These are phyloP conservation scores for Polyporus tsugae DNA, from an alignment of 1,284 basidiomycete species.

Conservation along the genomic window DNA sequence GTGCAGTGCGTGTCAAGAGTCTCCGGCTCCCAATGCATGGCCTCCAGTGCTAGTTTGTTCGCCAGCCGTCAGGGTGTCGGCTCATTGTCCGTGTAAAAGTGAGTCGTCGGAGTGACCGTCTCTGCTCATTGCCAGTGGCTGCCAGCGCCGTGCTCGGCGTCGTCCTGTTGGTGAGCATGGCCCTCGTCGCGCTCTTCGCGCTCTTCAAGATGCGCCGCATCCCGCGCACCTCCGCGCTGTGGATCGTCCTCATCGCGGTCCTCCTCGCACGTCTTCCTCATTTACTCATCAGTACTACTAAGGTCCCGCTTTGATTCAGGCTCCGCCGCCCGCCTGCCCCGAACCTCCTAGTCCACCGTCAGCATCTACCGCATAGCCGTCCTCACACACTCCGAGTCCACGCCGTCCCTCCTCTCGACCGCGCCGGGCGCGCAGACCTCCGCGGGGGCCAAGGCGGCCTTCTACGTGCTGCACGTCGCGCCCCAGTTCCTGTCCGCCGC, in stretches of 20 bases:
- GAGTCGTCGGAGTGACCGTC: background rate
- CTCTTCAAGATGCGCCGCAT: constrained; percentile 22
- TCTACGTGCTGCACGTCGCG: constrained; percentile 43
- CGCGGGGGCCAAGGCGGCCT: constrained; percentile 46
- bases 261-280: constrained; percentile 19
- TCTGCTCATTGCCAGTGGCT: background rate
- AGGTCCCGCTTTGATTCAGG: too few species aligned
- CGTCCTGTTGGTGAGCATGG: background rate
- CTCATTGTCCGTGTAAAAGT: background rate
- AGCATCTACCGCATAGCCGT: constrained; percentile 15
- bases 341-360: background rate
- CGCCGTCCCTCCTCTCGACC: constrained; percentile 19
- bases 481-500: constrained; percentile 15
- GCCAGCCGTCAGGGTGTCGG: background rate
- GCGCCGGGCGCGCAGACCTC: constrained; percentile 40
- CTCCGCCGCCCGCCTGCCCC: too few species aligned
- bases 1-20: too few species aligned
- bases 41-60: too few species aligned
- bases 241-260: constrained; percentile 13
- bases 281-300: too few species aligned
- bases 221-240: constrained; percentile 6
- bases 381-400: constrained; percentile 7
- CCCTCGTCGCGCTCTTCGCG: constrained; percentile 11
- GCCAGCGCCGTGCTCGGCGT: constrained; percentile 21
- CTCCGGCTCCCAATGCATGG: too few species aligned